These are phyloP conservation scores for Yamadazyma ubonensis DNA, from an alignment of 805 yeast genomes.

Conservation along the genomic window DNA sequence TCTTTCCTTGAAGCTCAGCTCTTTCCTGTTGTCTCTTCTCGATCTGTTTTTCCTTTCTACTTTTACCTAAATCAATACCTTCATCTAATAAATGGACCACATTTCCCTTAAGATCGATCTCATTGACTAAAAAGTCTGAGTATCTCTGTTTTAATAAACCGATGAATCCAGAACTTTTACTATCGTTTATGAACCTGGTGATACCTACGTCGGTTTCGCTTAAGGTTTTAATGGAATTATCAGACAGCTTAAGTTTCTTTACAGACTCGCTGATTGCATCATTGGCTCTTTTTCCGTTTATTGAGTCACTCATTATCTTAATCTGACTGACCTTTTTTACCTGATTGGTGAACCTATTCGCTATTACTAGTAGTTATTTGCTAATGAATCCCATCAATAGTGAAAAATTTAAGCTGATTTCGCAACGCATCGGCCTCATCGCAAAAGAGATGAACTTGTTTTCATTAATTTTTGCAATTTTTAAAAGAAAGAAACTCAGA, in stretches of 20 bases:
- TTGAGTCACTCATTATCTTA: conserved; percentile 1
- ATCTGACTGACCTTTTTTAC: neutral
- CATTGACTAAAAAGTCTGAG: conserved; percentile 92
- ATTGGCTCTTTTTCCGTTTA: conserved; percentile 1
- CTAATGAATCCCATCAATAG: conserved; percentile 11
- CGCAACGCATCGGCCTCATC: conserved; percentile 2
- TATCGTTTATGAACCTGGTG: conserved; percentile 58
- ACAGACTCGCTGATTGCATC: neutral
- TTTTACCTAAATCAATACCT: conserved; percentile 54
- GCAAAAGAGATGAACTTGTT: neutral
- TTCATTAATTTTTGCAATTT: neutral
- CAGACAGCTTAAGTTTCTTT: neutral
- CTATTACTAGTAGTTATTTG: conserved; percentile 15
- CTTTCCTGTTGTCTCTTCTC: conserved; percentile 43
- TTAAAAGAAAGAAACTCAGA: no score
- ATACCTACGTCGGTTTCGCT: conserved; percentile 74
- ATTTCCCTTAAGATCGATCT: conserved; percentile 63
- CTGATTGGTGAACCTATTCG: conserved; percentile 11
- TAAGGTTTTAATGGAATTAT: conserved; percentile 6
- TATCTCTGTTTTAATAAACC: conserved; percentile 87
- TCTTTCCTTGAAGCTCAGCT: conserved; percentile 28
- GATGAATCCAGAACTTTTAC: conserved; percentile 53
- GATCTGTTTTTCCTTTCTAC: conserved; percentile 48
- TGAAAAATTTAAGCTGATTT: conserved; percentile 6
- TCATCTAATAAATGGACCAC: conserved; percentile 76